Evolutionary conservation across 257 asterid species (phyloP).

Genomic region (Rehmannia glutinosa): DNA sequence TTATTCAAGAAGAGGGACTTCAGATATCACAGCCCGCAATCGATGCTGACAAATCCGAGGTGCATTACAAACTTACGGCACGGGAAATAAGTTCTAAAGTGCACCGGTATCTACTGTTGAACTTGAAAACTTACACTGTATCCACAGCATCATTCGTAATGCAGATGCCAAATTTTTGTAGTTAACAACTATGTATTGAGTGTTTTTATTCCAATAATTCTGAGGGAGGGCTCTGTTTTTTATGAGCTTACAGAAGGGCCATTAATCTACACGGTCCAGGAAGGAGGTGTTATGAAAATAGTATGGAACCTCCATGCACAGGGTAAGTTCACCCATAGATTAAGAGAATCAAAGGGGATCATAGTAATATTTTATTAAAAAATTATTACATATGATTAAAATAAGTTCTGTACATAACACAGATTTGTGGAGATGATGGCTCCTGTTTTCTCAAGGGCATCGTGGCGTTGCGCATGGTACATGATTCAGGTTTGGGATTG

Average conservation of each 20-base stretch:
- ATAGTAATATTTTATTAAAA: neutral
- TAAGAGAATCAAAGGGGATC: neutral
- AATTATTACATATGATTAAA: neutral
- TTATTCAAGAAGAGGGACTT: constrained; percentile 57
- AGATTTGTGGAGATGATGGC: constrained; percentile 83
- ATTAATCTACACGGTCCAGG: constrained; percentile 42
- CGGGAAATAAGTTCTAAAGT: constrained; percentile 41
- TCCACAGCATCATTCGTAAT: too few species aligned
- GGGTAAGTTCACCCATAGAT: constrained; percentile 35
- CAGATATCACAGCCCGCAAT: constrained; percentile 84
- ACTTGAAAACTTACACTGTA: neutral
- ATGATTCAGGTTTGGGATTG: constrained; percentile 66
- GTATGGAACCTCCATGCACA: constrained; percentile 64
- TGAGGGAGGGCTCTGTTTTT: neutral
- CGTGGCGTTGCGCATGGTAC: constrained; percentile 78
- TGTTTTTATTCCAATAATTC: neutral
- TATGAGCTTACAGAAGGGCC: constrained; percentile 36
- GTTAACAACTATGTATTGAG: neutral
- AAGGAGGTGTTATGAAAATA: constrained; percentile 40
- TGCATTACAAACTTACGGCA: constrained; percentile 61
- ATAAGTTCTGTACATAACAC: neutral
- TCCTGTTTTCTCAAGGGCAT: too few species aligned
- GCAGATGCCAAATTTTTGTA: too few species aligned
- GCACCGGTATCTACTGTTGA: constrained; percentile 42
- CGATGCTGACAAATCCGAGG: constrained; percentile 49